Evolutionary conservation across 345 rosid species (phyloP).

Genomic region (Bruguiera parviflora): DNA sequence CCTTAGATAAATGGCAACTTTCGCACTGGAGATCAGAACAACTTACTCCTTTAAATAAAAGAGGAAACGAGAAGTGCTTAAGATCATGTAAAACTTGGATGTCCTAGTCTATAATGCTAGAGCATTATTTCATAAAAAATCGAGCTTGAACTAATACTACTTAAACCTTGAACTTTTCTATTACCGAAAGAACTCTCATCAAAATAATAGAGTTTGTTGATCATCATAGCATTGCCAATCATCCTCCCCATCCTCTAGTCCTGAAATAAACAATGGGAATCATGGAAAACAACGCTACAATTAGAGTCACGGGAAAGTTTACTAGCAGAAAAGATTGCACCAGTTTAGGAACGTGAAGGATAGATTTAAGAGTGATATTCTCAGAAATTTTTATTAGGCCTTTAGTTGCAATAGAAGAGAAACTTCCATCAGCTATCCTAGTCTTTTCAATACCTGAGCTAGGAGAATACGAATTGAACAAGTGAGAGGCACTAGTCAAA

Average conservation of each 20-base stretch:
- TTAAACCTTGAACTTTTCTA: not conserved
- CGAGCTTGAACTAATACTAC: not conserved
- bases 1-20: not conserved
- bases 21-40: not conserved
- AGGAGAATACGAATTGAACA: not conserved
- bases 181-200: not conserved
- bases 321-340: not conserved
- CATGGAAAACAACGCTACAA: not conserved
- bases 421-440: too few relatives aligned
- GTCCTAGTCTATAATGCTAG: not conserved
- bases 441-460: too few relatives aligned
- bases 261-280: not conserved
- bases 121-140: not conserved
- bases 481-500: not conserved
- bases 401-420: too few relatives aligned
- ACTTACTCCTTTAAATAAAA: not conserved
- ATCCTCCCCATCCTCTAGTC: not conserved
- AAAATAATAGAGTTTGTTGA: not conserved
- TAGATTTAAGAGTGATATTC: not conserved
- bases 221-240: not conserved
- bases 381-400: not conserved
- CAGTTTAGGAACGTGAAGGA: constrained; percentile 5
- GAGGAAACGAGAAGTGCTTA: not conserved
- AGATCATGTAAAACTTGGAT: not conserved
- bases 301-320: not conserved